Base-by-base conservation (phyloP, 2,329 filamentous ascomycete genomes). In the Paracorniculantispora psalliotae region DNA sequence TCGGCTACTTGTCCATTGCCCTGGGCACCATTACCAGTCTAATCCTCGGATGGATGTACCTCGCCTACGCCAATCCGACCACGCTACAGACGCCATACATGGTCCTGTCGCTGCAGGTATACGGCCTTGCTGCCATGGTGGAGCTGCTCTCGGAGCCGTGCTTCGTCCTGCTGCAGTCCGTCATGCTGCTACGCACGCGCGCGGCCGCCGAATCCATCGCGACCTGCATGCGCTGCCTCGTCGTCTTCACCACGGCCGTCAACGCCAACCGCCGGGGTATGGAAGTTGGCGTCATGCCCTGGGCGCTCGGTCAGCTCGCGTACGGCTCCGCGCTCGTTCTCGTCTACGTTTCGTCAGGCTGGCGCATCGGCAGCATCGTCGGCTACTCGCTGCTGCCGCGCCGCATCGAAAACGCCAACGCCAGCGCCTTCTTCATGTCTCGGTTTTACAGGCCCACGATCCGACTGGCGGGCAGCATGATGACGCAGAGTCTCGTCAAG, bases 131-230 rank as follows among this genome's bases (percentile, higher is more conserved):
- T 1, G 77, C 84, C 35, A 67, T 87, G 58, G 67, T 96, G 3
- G 94, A 99, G 74, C 81, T 99, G 15, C 73, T 91, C 1, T 87
- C 89, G 1, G 94, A 99, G 74, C 94, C 94, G 0, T 89, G 87
- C 56, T 99, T 97, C 72, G 90, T 92, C 1, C 84, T 96, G 35
- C 86, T 93, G 63, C 92, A 97, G 73, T 87, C 90, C 63, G 85
- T 87, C 51, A 83, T 96, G 65, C 81, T 88, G 26, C 96, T 96
- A 68, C 88, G 86, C 58, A 86, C 89, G 15, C 85, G 94, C 33
- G 94, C 92, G 1, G 79, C 82, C 3, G 91, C 93, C 50, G 96
- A 99, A 75, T 89, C 89, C n/a, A 72, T 81, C 25, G 92, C 91
- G 23, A 94, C 92, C 0, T 81, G 96, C 50, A 68, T 86, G 35